Conservation (phyloP, 345 rosid genomes). For the Lenwebbia sp. region DNA sequence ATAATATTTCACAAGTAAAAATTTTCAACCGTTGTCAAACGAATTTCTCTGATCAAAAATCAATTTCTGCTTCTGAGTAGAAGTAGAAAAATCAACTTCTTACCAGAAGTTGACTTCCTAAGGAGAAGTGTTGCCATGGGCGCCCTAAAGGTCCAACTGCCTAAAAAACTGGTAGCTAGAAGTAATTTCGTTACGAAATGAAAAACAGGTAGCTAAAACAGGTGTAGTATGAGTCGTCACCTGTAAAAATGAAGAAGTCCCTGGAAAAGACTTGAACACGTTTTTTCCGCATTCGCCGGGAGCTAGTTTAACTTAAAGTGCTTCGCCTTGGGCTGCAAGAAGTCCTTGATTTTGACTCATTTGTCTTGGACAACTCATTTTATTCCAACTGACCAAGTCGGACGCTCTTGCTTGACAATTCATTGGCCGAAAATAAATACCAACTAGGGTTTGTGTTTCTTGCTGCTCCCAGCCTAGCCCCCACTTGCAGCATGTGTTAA, state of each 20-base stretch:
- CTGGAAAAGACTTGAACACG: not conserved
- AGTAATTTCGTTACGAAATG: not conserved
- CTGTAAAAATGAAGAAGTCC: not conserved
- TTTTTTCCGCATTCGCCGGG: not conserved
- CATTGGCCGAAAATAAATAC: not conserved
- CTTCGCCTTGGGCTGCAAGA: not conserved
- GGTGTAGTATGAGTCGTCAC: not conserved
- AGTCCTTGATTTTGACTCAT: not conserved
- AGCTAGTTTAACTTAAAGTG: not conserved
- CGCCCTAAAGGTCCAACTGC: not conserved
- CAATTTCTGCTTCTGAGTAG: too few species aligned
- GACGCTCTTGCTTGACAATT: not conserved
- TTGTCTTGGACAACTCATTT: not conserved
- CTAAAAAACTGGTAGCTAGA: not conserved
- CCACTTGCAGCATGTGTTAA: not conserved
- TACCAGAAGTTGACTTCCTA: too few species aligned
- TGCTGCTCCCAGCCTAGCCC: not conserved
- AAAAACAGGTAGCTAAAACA: too few species aligned
- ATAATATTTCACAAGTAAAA: too few species aligned
- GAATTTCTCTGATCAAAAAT: too few species aligned
- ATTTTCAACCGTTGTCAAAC: too few species aligned
- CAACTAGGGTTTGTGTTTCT: not conserved
- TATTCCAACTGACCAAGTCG: not conserved
- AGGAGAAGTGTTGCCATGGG: too few species aligned
- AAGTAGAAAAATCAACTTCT: too few species aligned